Evolutionary conservation across 495 filamentous ascomycete genomes (phyloP).

Genomic region (Talaromyces stipitatus): DNA sequence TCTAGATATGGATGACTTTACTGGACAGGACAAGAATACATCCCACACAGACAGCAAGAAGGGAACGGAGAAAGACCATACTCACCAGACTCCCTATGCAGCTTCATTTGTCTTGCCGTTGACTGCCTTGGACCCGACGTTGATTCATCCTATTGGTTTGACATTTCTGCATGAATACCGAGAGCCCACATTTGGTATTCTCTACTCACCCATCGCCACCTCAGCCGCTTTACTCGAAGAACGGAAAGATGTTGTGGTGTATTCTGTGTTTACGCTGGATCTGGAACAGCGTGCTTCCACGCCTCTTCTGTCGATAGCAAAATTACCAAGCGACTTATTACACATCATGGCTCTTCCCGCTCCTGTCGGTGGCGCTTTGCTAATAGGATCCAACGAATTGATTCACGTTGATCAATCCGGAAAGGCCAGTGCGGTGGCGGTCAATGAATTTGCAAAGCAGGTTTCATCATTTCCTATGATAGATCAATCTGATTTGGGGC

Average conservation of each 20-base stretch:
- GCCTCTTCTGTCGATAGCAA: constrained; percentile 75
- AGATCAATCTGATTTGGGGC: constrained; percentile 74
- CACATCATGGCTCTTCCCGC: constrained; percentile 75
- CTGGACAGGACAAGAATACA: not conserved
- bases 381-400: constrained; percentile 82
- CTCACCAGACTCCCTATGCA: constrained; percentile 68
- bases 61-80: constrained; percentile 43
- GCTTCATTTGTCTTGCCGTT: constrained; percentile 87
- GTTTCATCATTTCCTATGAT: constrained; percentile 71
- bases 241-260: constrained; percentile 76
- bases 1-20: constrained; percentile 47
- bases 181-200: constrained; percentile 91
- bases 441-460: constrained; percentile 79
- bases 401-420: constrained; percentile 96
- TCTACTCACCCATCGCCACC: constrained; percentile 66
- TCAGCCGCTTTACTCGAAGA: constrained; percentile 66
- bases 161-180: constrained; percentile 95
- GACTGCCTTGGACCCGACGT: constrained; percentile 74
- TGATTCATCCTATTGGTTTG: constrained; percentile 83
- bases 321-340: constrained; percentile 84
- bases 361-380: constrained; percentile 79
- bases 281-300: constrained; percentile 91
- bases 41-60: constrained; percentile 5
- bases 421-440: constrained; percentile 86
- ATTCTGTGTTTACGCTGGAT: constrained; percentile 92